A percentile compares a stretch with the other conserved stretches of the same genome.
These are phyloP conservation scores for Barnettozyma siamensis DNA, from an alignment of 805 yeast species.

Conservation along the genomic window DNA sequence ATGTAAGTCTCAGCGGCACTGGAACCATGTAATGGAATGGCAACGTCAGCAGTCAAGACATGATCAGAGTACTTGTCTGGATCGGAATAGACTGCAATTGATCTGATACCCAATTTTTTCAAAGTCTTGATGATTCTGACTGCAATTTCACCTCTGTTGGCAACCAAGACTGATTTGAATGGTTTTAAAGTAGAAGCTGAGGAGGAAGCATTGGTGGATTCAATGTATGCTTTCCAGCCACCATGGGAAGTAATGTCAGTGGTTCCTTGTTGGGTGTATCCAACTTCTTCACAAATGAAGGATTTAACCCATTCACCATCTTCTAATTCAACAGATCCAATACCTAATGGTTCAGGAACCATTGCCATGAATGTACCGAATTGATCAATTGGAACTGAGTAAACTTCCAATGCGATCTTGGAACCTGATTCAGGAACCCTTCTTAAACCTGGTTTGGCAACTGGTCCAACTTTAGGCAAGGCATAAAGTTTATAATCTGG, in stretches of 20 bases:
- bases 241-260: conserved; percentile 81
- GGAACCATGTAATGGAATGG: conserved; percentile 71
- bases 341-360: conserved; percentile 95
- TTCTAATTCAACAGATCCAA: conserved; percentile 83
- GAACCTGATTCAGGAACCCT: conserved; percentile 36
- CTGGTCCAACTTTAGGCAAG: conserved; percentile 73
- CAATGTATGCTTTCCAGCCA: conserved; percentile 74
- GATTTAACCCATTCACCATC: conserved; percentile 85
- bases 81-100: conserved; percentile 89
- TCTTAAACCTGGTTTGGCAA: conserved; percentile 85
- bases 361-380: conserved; percentile 81
- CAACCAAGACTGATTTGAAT: conserved; percentile 81
- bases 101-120: conserved; percentile 66
- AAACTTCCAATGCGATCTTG: conserved; percentile 70
- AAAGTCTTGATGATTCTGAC: conserved; percentile 88
- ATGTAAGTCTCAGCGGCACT: conserved; percentile 91
- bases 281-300: conserved; percentile 89
- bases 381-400: conserved; percentile 68
- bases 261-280: conserved; percentile 68
- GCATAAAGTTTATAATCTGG: conserved; percentile 72
- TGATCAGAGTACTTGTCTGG: conserved; percentile 87
- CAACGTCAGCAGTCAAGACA: conserved; percentile 74
- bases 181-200: conserved; percentile 39
- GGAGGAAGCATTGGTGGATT: conserved; percentile 25
- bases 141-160: conserved; percentile 97